Conservation (phyloP, 768 basidiomycete species). For the Sarcomyxa edulis region DNA sequence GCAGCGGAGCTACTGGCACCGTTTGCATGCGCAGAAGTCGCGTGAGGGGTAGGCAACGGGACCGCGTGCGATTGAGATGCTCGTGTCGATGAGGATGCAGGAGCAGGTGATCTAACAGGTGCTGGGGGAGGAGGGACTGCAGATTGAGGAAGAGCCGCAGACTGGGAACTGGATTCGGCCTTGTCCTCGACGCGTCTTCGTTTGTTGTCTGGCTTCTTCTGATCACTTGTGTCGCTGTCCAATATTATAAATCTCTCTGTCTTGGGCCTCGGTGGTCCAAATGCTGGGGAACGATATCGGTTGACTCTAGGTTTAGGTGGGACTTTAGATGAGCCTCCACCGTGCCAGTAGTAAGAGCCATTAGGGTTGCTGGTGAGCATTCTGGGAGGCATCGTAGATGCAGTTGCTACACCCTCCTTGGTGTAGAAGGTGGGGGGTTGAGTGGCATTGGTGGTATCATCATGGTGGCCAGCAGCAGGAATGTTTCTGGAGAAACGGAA, state of each 20-base stretch:
- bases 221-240: constrained; percentile 31
- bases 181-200: constrained; percentile 55
- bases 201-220: constrained; percentile 50
- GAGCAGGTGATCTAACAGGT: constrained; percentile 25
- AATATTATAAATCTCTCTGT: constrained; percentile 28
- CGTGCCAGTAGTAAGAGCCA: constrained; percentile 67
- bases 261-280: constrained; percentile 49
- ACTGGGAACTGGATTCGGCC: too few relatives aligned
- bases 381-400: constrained; percentile 39
- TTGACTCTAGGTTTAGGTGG: constrained; percentile 43
- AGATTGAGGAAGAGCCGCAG: constrained; percentile 22
- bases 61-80: constrained; percentile 26
- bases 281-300: constrained; percentile 70
- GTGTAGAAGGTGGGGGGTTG: constrained; percentile 21
- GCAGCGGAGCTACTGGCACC: constrained; percentile 3
- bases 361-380: constrained; percentile 69
- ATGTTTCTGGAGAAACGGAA: constrained; percentile 68
- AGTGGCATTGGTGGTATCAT: constrained; percentile 10
- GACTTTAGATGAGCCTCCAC: constrained; percentile 66
- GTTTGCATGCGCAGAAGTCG: constrained; percentile 18
- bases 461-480: too few relatives aligned
- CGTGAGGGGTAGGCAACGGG: constrained; percentile 22
- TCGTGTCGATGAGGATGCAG: constrained; percentile 27
- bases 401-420: too few relatives aligned
- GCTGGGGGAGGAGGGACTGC: constrained; percentile 14